Conservation (phyloP, 345 rosid genomes). For the Erucastrum elatum region DNA sequence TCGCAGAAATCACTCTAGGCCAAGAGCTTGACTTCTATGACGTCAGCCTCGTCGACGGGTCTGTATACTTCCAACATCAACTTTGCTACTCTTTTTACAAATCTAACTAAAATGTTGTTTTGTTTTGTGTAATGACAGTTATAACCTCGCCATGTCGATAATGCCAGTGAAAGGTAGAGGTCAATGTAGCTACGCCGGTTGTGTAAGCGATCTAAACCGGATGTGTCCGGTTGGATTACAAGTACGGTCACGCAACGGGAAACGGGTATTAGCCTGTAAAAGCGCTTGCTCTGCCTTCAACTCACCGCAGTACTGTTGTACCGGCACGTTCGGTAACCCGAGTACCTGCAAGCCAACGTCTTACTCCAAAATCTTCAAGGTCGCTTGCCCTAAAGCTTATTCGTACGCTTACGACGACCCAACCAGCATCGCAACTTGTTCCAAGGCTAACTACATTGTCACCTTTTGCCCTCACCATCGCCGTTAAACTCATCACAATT, state of each 20-base stretch:
- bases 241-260: conserved; percentile 60
- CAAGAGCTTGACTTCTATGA: conserved; percentile 83
- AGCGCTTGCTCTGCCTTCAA: conserved; percentile 92
- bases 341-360: conserved; percentile 87
- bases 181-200: conserved; percentile 83
- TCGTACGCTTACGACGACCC: conserved; percentile 95
- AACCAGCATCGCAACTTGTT: conserved; percentile 84
- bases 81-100: background rate
- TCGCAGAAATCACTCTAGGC: conserved; percentile 87
- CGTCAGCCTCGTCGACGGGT: conserved; percentile 91
- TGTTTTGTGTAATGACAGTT: conserved; percentile 23
- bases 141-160: conserved; percentile 84
- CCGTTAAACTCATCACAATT: conserved; percentile 9
- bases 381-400: conserved; percentile 91
- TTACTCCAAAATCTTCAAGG: conserved; percentile 83
- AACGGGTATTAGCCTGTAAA: conserved; percentile 78
- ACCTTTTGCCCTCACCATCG: conserved; percentile 80
- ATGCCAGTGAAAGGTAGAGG: conserved; percentile 75
- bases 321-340: conserved; percentile 76
- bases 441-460: conserved; percentile 66
- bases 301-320: conserved; percentile 88
- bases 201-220: conserved; percentile 74
- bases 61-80: background rate
- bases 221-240: conserved; percentile 89
- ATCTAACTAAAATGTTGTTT: background rate